phyloP scores from a whole-genome alignment of 768 basidiomycete genomes.

The Clavulina sp. region DNA sequence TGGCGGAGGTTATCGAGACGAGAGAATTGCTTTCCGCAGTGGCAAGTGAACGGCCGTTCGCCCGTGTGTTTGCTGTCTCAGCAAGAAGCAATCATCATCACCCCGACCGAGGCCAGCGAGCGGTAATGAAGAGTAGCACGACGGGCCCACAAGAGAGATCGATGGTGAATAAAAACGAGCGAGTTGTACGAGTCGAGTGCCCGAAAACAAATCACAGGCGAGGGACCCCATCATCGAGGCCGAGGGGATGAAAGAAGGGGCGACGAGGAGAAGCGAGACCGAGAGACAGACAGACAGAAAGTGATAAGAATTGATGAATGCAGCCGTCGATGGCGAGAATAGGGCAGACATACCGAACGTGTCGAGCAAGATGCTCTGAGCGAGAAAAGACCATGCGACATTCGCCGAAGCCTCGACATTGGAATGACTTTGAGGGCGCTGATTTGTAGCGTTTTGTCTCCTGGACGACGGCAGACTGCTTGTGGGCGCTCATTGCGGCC shows the following conservation, averaged over 20 bases:
- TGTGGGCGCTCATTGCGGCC: too few relatives aligned
- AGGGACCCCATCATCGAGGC: too few relatives aligned
- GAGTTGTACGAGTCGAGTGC: too few relatives aligned
- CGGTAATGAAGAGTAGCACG: too few relatives aligned
- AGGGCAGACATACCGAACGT: conserved; percentile 54
- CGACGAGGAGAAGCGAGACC: conserved; percentile 11
- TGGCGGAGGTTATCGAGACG: conserved; percentile 94
- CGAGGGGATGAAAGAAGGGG: conserved; percentile 12
- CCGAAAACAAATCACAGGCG: conserved; percentile 10
- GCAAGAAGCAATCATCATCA: too few relatives aligned
- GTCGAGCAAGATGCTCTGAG: conserved; percentile 88
- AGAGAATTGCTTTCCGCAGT: conserved; percentile 89
- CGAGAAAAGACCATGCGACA: conserved; percentile 94
- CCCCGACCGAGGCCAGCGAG: too few relatives aligned
- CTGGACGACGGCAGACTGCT: neutral
- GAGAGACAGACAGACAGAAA: conserved; percentile 1
- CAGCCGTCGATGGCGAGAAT: conserved; percentile 5
- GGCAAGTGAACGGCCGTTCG: conserved; percentile 89
- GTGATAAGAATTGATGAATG: neutral
- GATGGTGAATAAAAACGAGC: too few relatives aligned
- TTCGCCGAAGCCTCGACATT: conserved; percentile 86
- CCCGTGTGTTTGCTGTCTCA: conserved; percentile 83
- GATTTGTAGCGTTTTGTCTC: conserved; percentile 51
- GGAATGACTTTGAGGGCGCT: conserved; percentile 83
- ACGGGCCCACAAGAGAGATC: too few relatives aligned